Conservation (phyloP, 805 yeast genomes). For the Tetrapisispora iriomotensis region DNA sequence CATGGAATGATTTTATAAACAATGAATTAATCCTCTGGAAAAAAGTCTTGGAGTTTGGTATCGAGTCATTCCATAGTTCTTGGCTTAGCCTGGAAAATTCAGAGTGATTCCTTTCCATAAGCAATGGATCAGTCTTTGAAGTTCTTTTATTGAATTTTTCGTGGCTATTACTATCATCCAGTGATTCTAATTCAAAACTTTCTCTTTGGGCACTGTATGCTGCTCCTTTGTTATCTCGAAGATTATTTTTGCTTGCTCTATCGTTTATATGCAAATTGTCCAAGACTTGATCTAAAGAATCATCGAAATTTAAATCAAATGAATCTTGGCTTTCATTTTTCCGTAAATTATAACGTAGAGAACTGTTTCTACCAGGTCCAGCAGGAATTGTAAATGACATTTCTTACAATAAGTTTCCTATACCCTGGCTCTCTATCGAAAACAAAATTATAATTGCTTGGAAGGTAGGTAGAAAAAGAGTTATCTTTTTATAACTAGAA, state of each 20-base stretch:
- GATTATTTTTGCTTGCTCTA: slow-evolving; percentile 17
- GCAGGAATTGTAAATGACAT: slow-evolving; percentile 1
- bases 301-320: slow-evolving; percentile 55
- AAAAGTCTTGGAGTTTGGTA: background rate
- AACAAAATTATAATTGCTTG: too few relatives aligned
- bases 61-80: background rate
- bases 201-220: slow-evolving; percentile 12
- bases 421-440: too few relatives aligned
- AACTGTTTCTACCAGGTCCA: background rate
- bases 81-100: background rate
- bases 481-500: too few relatives aligned
- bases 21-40: background rate
- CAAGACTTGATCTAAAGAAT: slow-evolving; percentile 52
- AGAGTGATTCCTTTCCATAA: background rate
- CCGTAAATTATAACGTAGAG: slow-evolving; percentile 1
- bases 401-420: too few relatives aligned
- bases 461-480: too few relatives aligned
- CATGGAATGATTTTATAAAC: background rate
- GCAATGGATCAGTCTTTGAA: background rate
- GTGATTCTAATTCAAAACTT: slow-evolving; percentile 24
- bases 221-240: slow-evolving; percentile 15
- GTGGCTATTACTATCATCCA: slow-evolving; percentile 7
- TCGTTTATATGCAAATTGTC: slow-evolving; percentile 38
- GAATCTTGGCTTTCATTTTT: slow-evolving; percentile 30
- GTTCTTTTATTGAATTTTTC: background rate